phyloP scores from a whole-genome alignment of 163 green algal species.

The Picocystis sp. region DNA sequence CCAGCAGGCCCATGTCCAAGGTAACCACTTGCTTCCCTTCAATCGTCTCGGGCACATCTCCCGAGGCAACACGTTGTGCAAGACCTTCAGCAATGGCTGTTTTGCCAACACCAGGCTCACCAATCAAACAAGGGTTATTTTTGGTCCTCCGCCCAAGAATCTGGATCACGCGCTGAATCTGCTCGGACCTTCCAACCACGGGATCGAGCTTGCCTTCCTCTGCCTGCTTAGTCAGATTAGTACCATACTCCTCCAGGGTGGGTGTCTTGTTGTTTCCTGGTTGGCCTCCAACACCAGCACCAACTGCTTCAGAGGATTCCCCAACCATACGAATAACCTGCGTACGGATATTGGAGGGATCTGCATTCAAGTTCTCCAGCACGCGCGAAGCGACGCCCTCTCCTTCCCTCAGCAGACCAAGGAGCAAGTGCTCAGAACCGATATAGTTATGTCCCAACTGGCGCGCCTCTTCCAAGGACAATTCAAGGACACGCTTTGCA shows the following conservation, averaged over 20 bases:
- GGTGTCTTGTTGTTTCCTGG: constrained; percentile 82
- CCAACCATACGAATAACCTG: constrained; percentile 99
- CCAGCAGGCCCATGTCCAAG: constrained; percentile 97
- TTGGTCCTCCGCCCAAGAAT: constrained; percentile 94
- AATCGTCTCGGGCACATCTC: constrained; percentile 93
- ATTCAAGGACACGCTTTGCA: constrained; percentile 97
- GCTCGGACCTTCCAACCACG: constrained; percentile 74
- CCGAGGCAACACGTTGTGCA: constrained; percentile 75
- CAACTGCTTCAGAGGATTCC: constrained; percentile 88
- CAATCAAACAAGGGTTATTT: constrained; percentile 97
- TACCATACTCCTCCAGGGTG: constrained; percentile 96
- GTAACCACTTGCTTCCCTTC: constrained; percentile 94
- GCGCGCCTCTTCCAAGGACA: constrained; percentile 91
- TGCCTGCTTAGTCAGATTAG: constrained; percentile 89
- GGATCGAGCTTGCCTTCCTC: constrained; percentile 95
- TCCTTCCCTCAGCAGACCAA: constrained; percentile 90
- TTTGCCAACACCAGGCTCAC: constrained; percentile 96
- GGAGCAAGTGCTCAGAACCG: constrained; percentile 96
- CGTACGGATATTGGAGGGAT: constrained; percentile 91
- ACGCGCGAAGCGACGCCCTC: constrained; percentile 93
- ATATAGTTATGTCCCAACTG: constrained; percentile 99
- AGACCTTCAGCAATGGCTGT: constrained; percentile 95
- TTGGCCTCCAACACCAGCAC: constrained; percentile 60
- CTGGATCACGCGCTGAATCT: constrained; percentile 97
- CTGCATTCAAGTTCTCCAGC: constrained; percentile 86